Evolutionary conservation across 2,329 filamentous ascomycete genomes (phyloP), one percentile per base, ranked within the genome.

Genomic region (Aaosphaeria pasadenensis): DNA sequence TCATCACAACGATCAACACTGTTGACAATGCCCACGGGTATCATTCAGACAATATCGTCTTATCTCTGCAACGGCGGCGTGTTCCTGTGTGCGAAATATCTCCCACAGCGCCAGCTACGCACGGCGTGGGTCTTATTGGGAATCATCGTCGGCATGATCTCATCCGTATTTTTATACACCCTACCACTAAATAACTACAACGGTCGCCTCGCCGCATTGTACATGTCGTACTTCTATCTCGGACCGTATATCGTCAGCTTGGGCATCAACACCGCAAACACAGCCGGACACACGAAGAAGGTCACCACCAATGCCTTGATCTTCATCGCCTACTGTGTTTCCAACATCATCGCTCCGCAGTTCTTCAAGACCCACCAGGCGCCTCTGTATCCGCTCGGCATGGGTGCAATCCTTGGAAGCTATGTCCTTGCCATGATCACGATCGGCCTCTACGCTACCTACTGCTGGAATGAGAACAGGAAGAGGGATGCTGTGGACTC

Each of bases 271-370:
- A 55, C 44, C 38, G 52, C 48, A 48, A 42, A 56, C 30, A 56
- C 49, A 1, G 62, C 60, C 4, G 70, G 68, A 2, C 63, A 70
- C 28, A 72, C 70, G 0, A 72, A 72, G 52, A 70, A 69, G 43
- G 60, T 69, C 5, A 65, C 64, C 0, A 60, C 58, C 41, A 69
- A 66, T 43, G 67, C 67, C 38, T 56, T 62, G 2, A 63, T 70
- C 13, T 66, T 64, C 39, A 51, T 71, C 11, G 75, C 73, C 0
- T 81, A 69, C 44, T 70, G 63, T 47, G 36, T 65, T 0, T 62
- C 63, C 4, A 75, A 74, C 48, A 70, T 75, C 46, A 64, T 73
- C 5, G 71, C 59, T 0, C 71, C 72, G 0, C 66, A 70, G 36
- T 72, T 74, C 41, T 74, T 74, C 62, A 65, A 62, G 36, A 39